These are phyloP conservation scores for Daldinia grandis DNA, from an alignment of 495 filamentous ascomycete genomes.

Conservation along the genomic window DNA sequence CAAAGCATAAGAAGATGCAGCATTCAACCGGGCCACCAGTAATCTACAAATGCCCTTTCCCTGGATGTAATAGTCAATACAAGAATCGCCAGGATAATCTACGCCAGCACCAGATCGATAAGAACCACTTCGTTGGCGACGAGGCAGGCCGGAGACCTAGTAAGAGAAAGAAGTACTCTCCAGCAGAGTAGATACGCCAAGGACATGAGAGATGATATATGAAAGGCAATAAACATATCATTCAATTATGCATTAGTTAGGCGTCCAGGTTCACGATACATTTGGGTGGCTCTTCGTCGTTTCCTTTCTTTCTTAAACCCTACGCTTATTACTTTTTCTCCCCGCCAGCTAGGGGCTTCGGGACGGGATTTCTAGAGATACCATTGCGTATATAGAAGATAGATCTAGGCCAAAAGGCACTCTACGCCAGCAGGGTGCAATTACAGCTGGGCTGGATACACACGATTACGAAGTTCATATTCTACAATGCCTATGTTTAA, in stretches of 20 bases:
- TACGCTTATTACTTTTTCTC: neutral
- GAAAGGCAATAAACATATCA: constrained; percentile 10
- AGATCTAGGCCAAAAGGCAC: constrained; percentile 13
- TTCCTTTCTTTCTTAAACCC: neutral
- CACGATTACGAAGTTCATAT: neutral
- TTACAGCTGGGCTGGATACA: constrained; percentile 35
- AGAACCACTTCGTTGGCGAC: constrained; percentile 55
- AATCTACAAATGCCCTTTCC: constrained; percentile 58
- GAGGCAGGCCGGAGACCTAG: constrained; percentile 51
- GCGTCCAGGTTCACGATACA: constrained; percentile 16
- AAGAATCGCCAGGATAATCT: constrained; percentile 61
- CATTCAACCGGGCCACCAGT: constrained; percentile 53
- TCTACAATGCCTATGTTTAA: neutral
- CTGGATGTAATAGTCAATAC: constrained; percentile 58
- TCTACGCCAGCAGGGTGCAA: constrained; percentile 12
- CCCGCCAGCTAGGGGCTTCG: constrained; percentile 19
- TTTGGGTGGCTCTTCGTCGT: constrained; percentile 15
- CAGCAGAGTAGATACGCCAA: constrained; percentile 7
- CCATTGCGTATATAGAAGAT: constrained; percentile 31
- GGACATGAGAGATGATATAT: neutral
- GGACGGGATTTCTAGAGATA: constrained; percentile 26
- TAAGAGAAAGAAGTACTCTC: constrained; percentile 54
- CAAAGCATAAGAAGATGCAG: constrained; percentile 60
- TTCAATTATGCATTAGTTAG: constrained; percentile 32
- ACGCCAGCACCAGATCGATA: constrained; percentile 60